phyloP scores from a whole-genome alignment of 345 rosid genomes.

The Balakata baccata region DNA sequence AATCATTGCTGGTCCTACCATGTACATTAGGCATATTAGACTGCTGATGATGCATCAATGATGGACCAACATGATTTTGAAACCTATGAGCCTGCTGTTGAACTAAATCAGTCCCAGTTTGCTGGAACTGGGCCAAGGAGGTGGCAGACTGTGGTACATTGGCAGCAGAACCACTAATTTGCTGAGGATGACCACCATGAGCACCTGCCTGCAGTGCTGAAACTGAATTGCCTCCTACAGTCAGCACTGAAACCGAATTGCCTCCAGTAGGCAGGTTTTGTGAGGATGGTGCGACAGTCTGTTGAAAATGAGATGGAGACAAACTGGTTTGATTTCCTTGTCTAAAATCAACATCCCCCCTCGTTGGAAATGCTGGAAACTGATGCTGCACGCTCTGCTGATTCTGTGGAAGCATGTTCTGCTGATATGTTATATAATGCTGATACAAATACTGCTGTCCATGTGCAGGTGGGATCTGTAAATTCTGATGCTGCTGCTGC shows the following conservation, averaged over 20 bases:
- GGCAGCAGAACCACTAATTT: slow-evolving; percentile 48
- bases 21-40: slow-evolving; percentile 48
- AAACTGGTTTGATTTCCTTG: slow-evolving; percentile 52
- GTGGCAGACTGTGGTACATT: slow-evolving; percentile 44
- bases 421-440: slow-evolving; percentile 62
- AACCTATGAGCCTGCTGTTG: slow-evolving; percentile 57
- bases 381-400: slow-evolving; percentile 49
- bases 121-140: slow-evolving; percentile 48
- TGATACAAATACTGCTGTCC: slow-evolving; percentile 55
- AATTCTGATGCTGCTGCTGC: slow-evolving; percentile 38
- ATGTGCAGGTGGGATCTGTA: slow-evolving; percentile 43
- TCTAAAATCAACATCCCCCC: slow-evolving; percentile 60
- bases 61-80: slow-evolving; percentile 52
- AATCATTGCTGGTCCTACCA: slow-evolving; percentile 58
- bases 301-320: slow-evolving; percentile 64
- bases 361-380: slow-evolving; percentile 40
- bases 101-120: slow-evolving; percentile 45
- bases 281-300: slow-evolving; percentile 45
- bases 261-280: slow-evolving; percentile 49
- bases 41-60: slow-evolving; percentile 50
- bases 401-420: slow-evolving; percentile 42
- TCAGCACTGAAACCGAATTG: slow-evolving; percentile 34
- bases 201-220: slow-evolving; percentile 43
- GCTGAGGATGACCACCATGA: slow-evolving; percentile 51
- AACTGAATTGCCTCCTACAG: slow-evolving; percentile 47